Conservation (phyloP, 768 basidiomycete genomes). For the Glaciozyma antarctica region DNA sequence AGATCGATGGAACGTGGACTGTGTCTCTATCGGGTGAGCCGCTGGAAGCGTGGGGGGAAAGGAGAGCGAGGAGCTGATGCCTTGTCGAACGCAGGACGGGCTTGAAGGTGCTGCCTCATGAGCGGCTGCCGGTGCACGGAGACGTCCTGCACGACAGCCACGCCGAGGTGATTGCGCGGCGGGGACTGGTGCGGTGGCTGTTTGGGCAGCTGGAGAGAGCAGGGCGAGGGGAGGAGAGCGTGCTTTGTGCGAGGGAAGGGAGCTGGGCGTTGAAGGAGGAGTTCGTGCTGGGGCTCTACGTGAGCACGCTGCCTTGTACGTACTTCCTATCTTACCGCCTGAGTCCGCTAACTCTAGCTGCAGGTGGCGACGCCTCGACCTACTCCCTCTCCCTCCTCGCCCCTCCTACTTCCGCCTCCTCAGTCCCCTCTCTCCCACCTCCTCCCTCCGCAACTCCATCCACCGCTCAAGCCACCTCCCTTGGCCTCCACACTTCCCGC, state of each 20-base stretch:
- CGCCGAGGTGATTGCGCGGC: constrained; percentile 80
- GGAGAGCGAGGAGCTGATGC: background rate
- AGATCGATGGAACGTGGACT: constrained; percentile 24
- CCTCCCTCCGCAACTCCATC: background rate
- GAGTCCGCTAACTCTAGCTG: background rate
- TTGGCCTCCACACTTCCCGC: background rate
- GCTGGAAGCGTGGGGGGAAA: accelerated
- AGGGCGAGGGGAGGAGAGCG: background rate
- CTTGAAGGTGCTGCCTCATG: constrained; percentile 68
- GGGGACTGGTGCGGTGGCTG: constrained; percentile 69
- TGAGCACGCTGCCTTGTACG: constrained; percentile 60
- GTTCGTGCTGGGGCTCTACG: constrained; percentile 58
- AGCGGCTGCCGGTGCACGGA: constrained; percentile 55
- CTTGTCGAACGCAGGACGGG: constrained; percentile 48
- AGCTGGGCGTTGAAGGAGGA: constrained; percentile 46
- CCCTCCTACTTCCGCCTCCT: background rate
- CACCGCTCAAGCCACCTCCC: background rate
- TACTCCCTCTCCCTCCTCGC: constrained; percentile 18
- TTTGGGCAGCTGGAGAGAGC: constrained; percentile 52
- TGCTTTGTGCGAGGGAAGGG: constrained; percentile 45
- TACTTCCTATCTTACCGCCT: constrained; percentile 22
- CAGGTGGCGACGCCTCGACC: constrained; percentile 35
- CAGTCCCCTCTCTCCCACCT: background rate
- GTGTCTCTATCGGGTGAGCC: constrained; percentile 49
- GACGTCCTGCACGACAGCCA: constrained; percentile 81